Base-by-base conservation (phyloP, 305 asterid species). In the Stenogyne calaminthoides region DNA sequence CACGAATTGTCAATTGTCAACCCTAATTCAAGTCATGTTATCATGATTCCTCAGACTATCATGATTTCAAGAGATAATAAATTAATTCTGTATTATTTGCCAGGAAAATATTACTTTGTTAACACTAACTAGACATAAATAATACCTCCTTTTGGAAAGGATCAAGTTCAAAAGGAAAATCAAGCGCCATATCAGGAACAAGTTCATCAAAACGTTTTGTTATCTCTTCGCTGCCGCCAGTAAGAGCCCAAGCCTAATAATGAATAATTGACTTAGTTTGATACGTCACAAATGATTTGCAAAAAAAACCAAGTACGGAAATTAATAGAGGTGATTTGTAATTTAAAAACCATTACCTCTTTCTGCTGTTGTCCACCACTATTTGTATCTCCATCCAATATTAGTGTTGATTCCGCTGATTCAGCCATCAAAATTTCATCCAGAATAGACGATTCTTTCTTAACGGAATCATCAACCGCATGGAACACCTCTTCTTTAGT, bases 61-160 rank as follows among this genome's bases (percentile, higher is more conserved):
- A 69, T 32, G 58, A 64, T 36, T 64, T 58, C 68, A 80, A 51
- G 42, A 60, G 39, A 71, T 59, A 67, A 80, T 22, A n/a, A 73
- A 52, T 69, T 36, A 46, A 11, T 74, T 61, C 16, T 58, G 60
- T 44, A 64, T 47, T 27, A 71, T 42, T 66, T 63, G 40, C 40
- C 51, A 78, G 75, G 46, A 19, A 67, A 16, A 40, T 15, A 27
- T 29, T 25, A 69, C 32, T 59, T 64, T 76, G 70, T 56, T 39
- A 73, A 68, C 70, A 74, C 40, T 74, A 75, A 72, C 65, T 60
- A 64, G 9, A 42, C 57, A 63, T 71, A 59, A 68, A 10, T 39
- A 71, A 65, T 91, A 94, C 99, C 99, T 95, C 97, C 77, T 95
- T 92, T 61, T 95, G 99, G 80, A 95, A 95, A 67, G 97, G 86